These are phyloP conservation scores for Plenodomus tracheiphilus DNA, from an alignment of 2,329 filamentous ascomycete genomes.

Conservation along the genomic window DNA sequence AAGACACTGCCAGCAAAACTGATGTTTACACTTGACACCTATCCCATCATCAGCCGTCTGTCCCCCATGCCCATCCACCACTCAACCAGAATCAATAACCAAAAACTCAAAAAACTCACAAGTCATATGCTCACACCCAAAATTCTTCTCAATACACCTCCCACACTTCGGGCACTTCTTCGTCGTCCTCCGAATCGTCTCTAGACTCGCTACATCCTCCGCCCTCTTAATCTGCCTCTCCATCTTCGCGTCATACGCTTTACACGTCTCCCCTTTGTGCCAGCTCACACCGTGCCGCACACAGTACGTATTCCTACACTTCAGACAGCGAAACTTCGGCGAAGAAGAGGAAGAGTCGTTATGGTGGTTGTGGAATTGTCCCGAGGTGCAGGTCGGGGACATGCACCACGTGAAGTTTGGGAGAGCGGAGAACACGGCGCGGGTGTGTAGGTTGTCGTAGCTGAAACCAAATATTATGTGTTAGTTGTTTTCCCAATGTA, in stretches of 20 bases:
- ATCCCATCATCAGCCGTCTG: neutral
- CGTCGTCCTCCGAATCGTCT: slow-evolving; percentile 33
- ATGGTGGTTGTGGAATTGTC: slow-evolving; percentile 61
- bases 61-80: neutral
- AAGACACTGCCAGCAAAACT: slow-evolving; percentile 49
- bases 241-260: slow-evolving; percentile 46
- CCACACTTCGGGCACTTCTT: slow-evolving; percentile 48
- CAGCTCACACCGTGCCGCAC: slow-evolving; percentile 39
- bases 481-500: too few species aligned
- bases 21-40: slow-evolving; percentile 42
- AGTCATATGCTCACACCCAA: slow-evolving; percentile 49
- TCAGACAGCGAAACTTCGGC: slow-evolving; percentile 47
- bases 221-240: slow-evolving; percentile 28
- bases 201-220: slow-evolving; percentile 34
- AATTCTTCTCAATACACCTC: slow-evolving; percentile 45
- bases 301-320: slow-evolving; percentile 44
- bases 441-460: slow-evolving; percentile 50
- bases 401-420: slow-evolving; percentile 60
- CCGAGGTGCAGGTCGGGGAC: slow-evolving; percentile 52
- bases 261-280: slow-evolving; percentile 47
- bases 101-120: slow-evolving; percentile 23
- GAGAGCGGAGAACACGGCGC: slow-evolving; percentile 49
- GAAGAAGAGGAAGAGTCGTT: slow-evolving; percentile 39
- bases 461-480: slow-evolving; percentile 1
- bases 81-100: neutral